Conservation (phyloP, 2,329 filamentous ascomycete species). For the Acephala macrosclerotiorum region DNA sequence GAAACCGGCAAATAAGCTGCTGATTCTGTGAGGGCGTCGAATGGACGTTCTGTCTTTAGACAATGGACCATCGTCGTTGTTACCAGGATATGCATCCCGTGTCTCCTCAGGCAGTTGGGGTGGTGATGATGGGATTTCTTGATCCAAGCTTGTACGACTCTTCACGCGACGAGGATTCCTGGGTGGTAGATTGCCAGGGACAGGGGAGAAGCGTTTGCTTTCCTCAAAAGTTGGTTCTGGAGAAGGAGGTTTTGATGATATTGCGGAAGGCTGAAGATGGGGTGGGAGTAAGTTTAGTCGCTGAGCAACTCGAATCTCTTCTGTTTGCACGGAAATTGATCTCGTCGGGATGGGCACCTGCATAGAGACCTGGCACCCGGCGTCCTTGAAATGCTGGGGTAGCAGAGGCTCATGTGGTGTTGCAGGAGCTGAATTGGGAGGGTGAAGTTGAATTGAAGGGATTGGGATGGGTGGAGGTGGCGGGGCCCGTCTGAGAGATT, state of each 20-base stretch:
- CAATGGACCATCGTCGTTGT: constrained; percentile 81
- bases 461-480: constrained; percentile 61
- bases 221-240: constrained; percentile 50
- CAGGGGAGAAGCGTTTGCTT: constrained; percentile 55
- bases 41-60: constrained; percentile 62
- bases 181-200: constrained; percentile 62
- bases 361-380: constrained; percentile 78
- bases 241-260: constrained; percentile 67
- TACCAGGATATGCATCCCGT: constrained; percentile 75
- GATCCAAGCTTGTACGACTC: constrained; percentile 55
- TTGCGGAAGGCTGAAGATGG: constrained; percentile 80
- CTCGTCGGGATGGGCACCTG: constrained; percentile 48
- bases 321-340: constrained; percentile 76
- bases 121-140: constrained; percentile 57
- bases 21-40: constrained; percentile 75
- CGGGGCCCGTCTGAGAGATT: constrained; percentile 36
- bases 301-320: constrained; percentile 86
- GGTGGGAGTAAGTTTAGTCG: constrained; percentile 77
- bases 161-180: constrained; percentile 66
- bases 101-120: constrained; percentile 49
- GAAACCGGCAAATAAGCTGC: constrained; percentile 87
- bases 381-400: constrained; percentile 83
- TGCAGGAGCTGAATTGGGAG: constrained; percentile 82
- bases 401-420: constrained; percentile 78
- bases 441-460: constrained; percentile 89